Conservation (phyloP, 192 early-diverging fungal species). For the Podila minutissima region DNA sequence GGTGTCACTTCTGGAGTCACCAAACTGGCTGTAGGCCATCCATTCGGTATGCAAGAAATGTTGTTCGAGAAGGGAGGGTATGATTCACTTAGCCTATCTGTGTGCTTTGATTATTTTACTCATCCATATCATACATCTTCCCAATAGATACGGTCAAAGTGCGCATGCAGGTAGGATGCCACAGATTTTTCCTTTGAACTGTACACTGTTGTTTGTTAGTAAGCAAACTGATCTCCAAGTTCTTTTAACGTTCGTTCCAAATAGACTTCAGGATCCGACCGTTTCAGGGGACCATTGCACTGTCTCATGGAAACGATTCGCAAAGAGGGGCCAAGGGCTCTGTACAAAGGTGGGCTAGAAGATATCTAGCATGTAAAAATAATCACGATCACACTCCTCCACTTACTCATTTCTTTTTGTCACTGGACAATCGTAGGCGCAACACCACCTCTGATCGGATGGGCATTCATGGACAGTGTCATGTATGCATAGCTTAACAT, state of each 20-base stretch:
- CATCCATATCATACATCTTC: neutral
- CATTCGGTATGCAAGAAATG: slow-evolving; percentile 64
- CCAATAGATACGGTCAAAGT: slow-evolving; percentile 79
- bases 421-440: slow-evolving; percentile 60
- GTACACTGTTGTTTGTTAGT: neutral
- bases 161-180: slow-evolving; percentile 65
- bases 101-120: neutral
- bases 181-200: neutral
- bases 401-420: neutral
- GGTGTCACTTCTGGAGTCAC: slow-evolving; percentile 81
- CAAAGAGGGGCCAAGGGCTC: slow-evolving; percentile 75
- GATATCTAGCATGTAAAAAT: neutral
- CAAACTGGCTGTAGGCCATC: slow-evolving; percentile 83
- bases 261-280: slow-evolving; percentile 67
- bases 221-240: neutral
- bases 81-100: neutral
- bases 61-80: neutral
- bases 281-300: slow-evolving; percentile 78
- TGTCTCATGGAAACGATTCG: slow-evolving; percentile 71
- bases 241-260: neutral
- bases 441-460: slow-evolving; percentile 91
- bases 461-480: slow-evolving; percentile 87
- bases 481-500: slow-evolving; percentile 52
- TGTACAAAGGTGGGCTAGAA: slow-evolving; percentile 77
- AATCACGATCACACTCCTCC: neutral